Evolutionary conservation across 495 filamentous ascomycete genomes (phyloP), one percentile per base, ranked within the genome.

Genomic region (Penicillium angulare): DNA sequence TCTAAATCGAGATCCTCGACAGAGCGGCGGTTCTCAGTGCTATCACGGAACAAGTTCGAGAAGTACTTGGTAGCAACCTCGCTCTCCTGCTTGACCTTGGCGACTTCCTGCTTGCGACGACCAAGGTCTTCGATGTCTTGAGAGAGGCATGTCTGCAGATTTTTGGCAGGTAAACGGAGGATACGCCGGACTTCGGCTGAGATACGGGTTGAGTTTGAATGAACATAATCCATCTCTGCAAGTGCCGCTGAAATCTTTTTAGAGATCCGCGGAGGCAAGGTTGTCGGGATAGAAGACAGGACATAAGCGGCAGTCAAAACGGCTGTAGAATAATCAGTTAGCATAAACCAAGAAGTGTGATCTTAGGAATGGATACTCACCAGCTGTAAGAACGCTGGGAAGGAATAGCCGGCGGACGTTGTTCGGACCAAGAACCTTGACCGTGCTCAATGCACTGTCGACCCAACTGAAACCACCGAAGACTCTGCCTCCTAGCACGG

Each of bases 381-480:
- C 86, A 61, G 86, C 84, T 54, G 85, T 76, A 45, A 93, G 62
- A 29, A 92, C 63, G 50, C 88, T 85, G 23, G 95, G 95, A 33
- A 97, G 62, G 55, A 96, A 84, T 45, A 98, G 72, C 39, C 81
- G 84, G 52, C 90, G 80, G 43, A 95, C 55, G 55, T 93, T 96
- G 55, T 89, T 86, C 24, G 84, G 82, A n/a, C 95, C 92, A 38
- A 97, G 66, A 40, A 96, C 65, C 49, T 86, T 90, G 17, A 81
- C 84, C 17, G 85, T 86, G 55, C 86, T 90, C 26, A 97, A 68
- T 3, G 87, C 84, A 47, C 91, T 88, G 64, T 97, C 93, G 44
- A 97, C 72, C 88, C 92, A 96, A 45, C 88, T 84, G 61, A 88
- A 80, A 42, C 91, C 85, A 53, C 92, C 88, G 36, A 97, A 73